Evolutionary conservation across 768 basidiomycete species (phyloP).

Genomic region (Suillus clintonianus): DNA sequence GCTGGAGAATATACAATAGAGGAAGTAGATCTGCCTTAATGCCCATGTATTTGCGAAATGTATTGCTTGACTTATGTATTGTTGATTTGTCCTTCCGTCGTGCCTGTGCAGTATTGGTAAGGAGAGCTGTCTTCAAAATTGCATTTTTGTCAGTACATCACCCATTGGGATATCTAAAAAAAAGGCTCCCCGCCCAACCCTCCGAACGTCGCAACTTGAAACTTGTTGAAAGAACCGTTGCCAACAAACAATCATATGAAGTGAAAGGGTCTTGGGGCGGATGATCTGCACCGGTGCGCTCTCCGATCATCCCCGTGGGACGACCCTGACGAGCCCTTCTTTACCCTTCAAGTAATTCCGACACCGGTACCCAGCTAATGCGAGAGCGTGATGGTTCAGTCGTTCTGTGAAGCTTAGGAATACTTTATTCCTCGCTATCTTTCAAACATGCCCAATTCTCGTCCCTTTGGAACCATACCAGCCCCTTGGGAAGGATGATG

Average conservation of each 20-base stretch:
- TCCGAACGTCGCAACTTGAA: not conserved
- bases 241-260: not conserved
- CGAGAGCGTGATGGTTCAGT: not conserved
- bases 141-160: not conserved
- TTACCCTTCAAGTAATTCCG: no score
- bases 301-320: not conserved
- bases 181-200: not conserved
- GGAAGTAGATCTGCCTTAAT: not conserved
- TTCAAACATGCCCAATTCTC: conserved; percentile 25
- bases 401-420: not conserved
- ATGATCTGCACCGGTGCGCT: not conserved
- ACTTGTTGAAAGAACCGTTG: not conserved
- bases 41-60: not conserved
- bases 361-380: not conserved
- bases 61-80: not conserved
- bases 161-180: not conserved
- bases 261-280: not conserved
- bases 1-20: not conserved
- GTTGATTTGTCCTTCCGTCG: not conserved
- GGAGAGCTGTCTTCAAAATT: not conserved
- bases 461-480: conserved; percentile 53
- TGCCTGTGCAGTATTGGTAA: not conserved
- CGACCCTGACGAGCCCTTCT: not conserved
- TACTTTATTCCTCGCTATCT: conserved; percentile 10
- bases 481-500: conserved; percentile 63